Percentiles rank a stretch among this genome's conserved stretches.
These are phyloP conservation scores for Acanthamoeba royreba DNA, from an alignment of 208 protist genomes.

Conservation along the genomic window DNA sequence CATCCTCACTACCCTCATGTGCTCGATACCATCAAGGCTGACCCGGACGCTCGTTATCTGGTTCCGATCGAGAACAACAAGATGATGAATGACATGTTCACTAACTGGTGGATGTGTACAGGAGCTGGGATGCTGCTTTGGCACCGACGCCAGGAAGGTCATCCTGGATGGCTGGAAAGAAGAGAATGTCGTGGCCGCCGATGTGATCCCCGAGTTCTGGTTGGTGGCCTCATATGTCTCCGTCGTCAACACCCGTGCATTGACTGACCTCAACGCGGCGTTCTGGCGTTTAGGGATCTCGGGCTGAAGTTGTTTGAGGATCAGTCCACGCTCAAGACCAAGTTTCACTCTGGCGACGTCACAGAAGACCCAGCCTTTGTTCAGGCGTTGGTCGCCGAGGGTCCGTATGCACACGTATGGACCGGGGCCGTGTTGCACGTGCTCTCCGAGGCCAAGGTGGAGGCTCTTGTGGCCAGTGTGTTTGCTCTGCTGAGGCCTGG, in stretches of 20 bases:
- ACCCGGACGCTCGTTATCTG: neutral
- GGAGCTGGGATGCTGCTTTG: neutral
- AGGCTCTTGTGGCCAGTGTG: neutral
- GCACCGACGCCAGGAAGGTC: neutral
- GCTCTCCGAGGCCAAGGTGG: neutral
- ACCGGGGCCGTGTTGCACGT: neutral
- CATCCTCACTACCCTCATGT: neutral
- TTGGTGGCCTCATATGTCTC: neutral
- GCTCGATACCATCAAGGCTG: neutral
- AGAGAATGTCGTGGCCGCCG: neutral
- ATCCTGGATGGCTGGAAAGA: neutral
- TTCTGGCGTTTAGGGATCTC: neutral
- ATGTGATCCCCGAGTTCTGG: neutral
- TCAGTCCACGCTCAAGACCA: neutral
- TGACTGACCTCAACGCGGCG: neutral
- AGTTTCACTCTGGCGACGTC: neutral
- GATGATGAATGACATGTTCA: neutral
- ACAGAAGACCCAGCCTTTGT: neutral
- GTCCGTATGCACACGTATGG: neutral
- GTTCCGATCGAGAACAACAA: neutral
- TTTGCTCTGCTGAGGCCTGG: neutral
- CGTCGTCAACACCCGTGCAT: neutral
- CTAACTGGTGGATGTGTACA: neutral
- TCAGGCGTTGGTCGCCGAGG: neutral
- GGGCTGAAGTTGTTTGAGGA: neutral